phyloP scores from a whole-genome alignment of 2,329 filamentous ascomycete species.

The Penicillium sp. region DNA sequence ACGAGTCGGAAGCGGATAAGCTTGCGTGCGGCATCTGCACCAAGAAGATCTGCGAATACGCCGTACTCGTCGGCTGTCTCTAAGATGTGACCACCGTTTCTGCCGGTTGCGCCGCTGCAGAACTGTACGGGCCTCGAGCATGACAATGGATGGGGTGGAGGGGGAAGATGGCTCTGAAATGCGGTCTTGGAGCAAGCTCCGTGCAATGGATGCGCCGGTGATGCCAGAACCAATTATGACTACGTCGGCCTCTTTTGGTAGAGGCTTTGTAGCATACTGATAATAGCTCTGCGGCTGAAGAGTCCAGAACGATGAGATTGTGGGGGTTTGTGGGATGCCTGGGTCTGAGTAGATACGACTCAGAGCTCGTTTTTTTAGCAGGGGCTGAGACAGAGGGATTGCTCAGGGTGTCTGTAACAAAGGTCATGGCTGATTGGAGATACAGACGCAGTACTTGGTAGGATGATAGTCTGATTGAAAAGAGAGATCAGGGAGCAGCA shows the following conservation, averaged over 20 bases:
- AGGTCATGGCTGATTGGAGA: conserved; percentile 20
- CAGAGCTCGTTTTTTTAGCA: conserved; percentile 27
- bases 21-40: conserved; percentile 22
- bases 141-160: conserved; percentile 17
- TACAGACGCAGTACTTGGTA: too few relatives aligned
- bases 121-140: conserved; percentile 35
- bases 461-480: too few relatives aligned
- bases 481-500: too few relatives aligned
- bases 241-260: conserved; percentile 28
- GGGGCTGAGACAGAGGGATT: conserved; percentile 18
- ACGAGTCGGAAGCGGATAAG: conserved; percentile 25
- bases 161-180: not conserved
- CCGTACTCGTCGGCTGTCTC: conserved; percentile 28
- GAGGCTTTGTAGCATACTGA: conserved; percentile 13
- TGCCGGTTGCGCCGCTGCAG: conserved; percentile 36
- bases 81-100: conserved; percentile 36
- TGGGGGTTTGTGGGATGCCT: conserved; percentile 24
- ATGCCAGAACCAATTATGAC: conserved; percentile 36
- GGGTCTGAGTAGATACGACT: conserved; percentile 27
- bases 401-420: conserved; percentile 20
- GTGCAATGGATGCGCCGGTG: conserved; percentile 27
- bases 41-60: conserved; percentile 17
- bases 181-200: conserved; percentile 21
- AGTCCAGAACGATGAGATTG: conserved; percentile 39
- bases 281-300: conserved; percentile 25